A percentile compares a stretch with the other conserved stretches of the same genome.
These are phyloP conservation scores for Diaporthe capsici DNA, from an alignment of 2,329 filamentous ascomycete genomes.

Conservation along the genomic window DNA sequence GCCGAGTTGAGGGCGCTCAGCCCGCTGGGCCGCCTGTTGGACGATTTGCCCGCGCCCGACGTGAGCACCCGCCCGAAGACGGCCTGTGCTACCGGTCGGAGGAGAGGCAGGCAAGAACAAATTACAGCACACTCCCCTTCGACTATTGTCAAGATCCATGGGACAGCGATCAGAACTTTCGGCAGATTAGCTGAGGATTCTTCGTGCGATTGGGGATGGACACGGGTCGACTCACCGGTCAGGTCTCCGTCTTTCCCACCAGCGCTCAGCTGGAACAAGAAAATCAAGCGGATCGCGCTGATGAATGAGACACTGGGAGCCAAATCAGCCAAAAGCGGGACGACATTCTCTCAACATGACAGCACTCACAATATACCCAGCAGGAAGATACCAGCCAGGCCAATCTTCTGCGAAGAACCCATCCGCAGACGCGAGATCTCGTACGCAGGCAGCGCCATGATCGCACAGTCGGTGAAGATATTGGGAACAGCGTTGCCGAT, in stretches of 20 bases:
- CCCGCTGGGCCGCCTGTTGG: conserved; percentile 11
- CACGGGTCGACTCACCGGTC: neutral
- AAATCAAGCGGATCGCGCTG: conserved; percentile 18
- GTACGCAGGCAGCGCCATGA: conserved; percentile 27
- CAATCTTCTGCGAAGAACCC: neutral
- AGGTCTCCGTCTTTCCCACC: conserved; percentile 13
- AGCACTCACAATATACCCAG: conserved; percentile 6
- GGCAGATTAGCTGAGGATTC: neutral
- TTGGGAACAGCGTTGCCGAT: conserved; percentile 25
- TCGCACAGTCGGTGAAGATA: conserved; percentile 27
- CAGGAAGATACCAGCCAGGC: conserved; percentile 26
- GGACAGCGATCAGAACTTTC: neutral
- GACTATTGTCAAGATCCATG: neutral
- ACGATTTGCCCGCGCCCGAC: conserved; percentile 21
- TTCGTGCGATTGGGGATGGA: neutral
- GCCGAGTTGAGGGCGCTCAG: neutral
- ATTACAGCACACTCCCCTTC: neutral
- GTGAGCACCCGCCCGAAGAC: conserved; percentile 11
- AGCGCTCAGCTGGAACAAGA: conserved; percentile 9
- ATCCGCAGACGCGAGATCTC: conserved; percentile 26
- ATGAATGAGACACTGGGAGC: neutral
- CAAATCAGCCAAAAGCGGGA: neutral
- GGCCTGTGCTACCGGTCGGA: conserved; percentile 7
- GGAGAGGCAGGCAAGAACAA: conserved; percentile 5
- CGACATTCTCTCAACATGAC: too few species aligned